Percentiles rank a stretch among this genome's conserved stretches.
phyloP scores from a whole-genome alignment of 1,284 basidiomycete genomes.

The Chiua sp. region DNA sequence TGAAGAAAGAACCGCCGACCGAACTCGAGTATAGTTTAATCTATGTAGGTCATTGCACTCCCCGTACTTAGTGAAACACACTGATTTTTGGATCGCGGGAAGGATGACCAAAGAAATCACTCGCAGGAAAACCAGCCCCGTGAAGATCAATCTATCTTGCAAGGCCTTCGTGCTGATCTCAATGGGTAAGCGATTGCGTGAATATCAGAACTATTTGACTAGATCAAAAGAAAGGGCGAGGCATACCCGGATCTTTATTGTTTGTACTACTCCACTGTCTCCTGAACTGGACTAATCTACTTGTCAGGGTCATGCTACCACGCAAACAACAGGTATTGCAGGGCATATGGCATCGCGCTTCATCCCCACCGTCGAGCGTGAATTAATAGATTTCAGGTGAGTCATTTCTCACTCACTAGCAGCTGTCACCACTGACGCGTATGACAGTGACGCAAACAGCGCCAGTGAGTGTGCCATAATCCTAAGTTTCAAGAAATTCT shows the following conservation, averaged over 20 bases:
- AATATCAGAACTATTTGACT: neutral
- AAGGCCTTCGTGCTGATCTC: slow-evolving; percentile 82
- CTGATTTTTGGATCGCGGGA: neutral
- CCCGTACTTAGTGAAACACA: neutral
- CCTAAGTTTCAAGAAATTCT: neutral
- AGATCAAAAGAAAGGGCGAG: neutral
- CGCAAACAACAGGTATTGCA: slow-evolving; percentile 91
- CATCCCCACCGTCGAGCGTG: slow-evolving; percentile 96
- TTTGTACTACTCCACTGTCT: slow-evolving; percentile 37
- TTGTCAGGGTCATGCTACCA: slow-evolving; percentile 74
- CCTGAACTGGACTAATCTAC: neutral
- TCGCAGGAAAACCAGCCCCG: slow-evolving; percentile 57
- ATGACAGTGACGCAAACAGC: neutral
- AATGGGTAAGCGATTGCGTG: slow-evolving; percentile 60
- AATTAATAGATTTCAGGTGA: slow-evolving; percentile 88
- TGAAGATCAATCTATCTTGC: slow-evolving; percentile 67
- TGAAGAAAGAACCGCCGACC: slow-evolving; percentile 90
- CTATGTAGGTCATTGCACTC: slow-evolving; percentile 57
- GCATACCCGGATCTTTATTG: slow-evolving; percentile 76
- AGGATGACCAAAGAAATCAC: slow-evolving; percentile 47
- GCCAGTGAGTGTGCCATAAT: neutral
- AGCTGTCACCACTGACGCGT: slow-evolving; percentile 34
- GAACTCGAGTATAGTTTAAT: slow-evolving; percentile 83
- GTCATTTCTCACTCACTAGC: slow-evolving; percentile 24
- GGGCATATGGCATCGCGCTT: slow-evolving; percentile 92